Evolutionary conservation across 1,284 basidiomycete genomes (phyloP), one percentile per base, ranked within the genome.

Genomic region (Porodaedalea pini): DNA sequence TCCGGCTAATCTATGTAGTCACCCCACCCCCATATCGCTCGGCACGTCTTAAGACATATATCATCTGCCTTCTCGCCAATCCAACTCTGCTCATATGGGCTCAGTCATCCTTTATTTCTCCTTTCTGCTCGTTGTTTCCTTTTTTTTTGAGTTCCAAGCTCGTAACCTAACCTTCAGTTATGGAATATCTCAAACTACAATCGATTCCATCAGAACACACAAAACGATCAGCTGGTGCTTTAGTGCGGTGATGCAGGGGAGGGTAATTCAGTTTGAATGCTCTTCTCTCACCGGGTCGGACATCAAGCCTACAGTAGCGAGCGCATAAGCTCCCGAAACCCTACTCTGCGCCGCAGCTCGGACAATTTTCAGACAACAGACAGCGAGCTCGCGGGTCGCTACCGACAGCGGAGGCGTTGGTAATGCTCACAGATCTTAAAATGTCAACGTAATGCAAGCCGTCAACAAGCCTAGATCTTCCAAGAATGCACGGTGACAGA

Each of bases 271-370:
- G n/a, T 47, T 47, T 15, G 45, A 23, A 2, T 29, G 23, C 13
- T 13, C 32, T 34, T 34, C 32, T 34, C 13, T 34, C n/a, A 41
- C n/a, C 44, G 44, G 45, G 45, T 47, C 45, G 45, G 45, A 47
- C 23, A 47, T 47, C 45, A 47, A 31, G 21, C 41, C 21, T 13
- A 29, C 25, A 47, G 10, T n/a, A n/a, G 11, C 4, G 17, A 29
- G n/a, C 13, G 27, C 45, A 8, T 21, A 8, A 41, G 40, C 23
- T 47, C 45, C 45, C 45, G 45, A 47, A 47, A 47, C 45, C 31
- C 29, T 47, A 44, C 44, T 45, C 10, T 23, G 25, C 45, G 45
- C 25, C 45, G 45, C 45, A 31, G n/a, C n/a, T 47, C 45, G 45
- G 45, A 47, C 15, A n/a, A 13, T 27, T 15, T 29, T 27, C 45